Evolutionary conservation across 2,329 filamentous ascomycete genomes (phyloP).

Genomic region (Trichoderma cornu-damae): DNA sequence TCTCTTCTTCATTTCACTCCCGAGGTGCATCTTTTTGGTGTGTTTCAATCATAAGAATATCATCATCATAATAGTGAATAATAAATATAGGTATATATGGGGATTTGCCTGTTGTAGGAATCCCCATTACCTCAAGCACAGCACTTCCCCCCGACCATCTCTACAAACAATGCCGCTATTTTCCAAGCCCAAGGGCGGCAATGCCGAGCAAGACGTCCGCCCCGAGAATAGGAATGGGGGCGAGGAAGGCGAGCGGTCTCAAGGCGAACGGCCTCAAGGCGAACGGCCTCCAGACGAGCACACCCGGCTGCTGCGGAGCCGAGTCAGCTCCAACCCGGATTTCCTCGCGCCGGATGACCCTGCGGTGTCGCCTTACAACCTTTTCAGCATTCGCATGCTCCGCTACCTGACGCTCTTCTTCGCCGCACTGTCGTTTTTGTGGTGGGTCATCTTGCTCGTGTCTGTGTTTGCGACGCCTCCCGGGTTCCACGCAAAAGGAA

Average conservation of each 20-base stretch:
- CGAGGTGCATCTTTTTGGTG: too few relatives aligned
- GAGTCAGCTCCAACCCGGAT: constrained; percentile 46
- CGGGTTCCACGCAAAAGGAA: constrained; percentile 76
- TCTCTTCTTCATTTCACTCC: background rate
- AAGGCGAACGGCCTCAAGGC: constrained; percentile 51
- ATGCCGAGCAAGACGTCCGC: constrained; percentile 20
- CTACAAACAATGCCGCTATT: constrained; percentile 37
- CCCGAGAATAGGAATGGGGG: background rate
- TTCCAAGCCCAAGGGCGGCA: constrained; percentile 25
- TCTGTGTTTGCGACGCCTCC: constrained; percentile 88
- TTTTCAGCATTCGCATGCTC: constrained; percentile 81
- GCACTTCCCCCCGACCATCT: background rate
- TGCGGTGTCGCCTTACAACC: constrained; percentile 82
- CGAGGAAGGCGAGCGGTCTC: constrained; percentile 24
- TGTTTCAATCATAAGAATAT: too few relatives aligned
- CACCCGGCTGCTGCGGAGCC: constrained; percentile 64
- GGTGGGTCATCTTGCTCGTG: constrained; percentile 88
- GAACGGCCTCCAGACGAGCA: constrained; percentile 44
- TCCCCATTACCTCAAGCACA: background rate
- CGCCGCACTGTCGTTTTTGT: constrained; percentile 70
- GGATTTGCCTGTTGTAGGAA: background rate
- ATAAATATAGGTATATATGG: background rate
- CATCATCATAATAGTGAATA: too few relatives aligned
- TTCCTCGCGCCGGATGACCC: constrained; percentile 41
- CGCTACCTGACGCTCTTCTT: constrained; percentile 75